Base-by-base conservation (phyloP, 257 asterid genomes). In the Petunia secreta region DNA sequence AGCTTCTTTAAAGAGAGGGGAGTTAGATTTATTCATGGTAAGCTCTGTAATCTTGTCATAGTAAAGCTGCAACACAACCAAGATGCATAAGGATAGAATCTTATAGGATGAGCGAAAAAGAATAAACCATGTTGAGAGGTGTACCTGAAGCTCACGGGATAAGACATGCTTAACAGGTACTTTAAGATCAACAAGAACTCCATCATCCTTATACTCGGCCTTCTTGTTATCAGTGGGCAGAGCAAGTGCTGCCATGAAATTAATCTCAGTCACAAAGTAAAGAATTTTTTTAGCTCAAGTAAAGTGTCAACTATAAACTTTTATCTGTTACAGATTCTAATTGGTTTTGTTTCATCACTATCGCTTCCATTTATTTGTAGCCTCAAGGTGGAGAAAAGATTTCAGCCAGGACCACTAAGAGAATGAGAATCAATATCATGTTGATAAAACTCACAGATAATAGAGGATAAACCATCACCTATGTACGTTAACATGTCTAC, bases 81-180 rank as follows among this genome's bases (percentile, higher is more conserved):
- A 79, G 62, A 67, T 6, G 48, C 63, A 71, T 43, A 79, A n/a
- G 79, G 77, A 52, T 36, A 77, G 40, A 46, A 83, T 79, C 58
- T 79, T 25, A 80, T 82, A 68, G 40, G 25, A 66, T 52, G 43
- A n/a, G 81, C 75, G 81, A 57, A 79, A 75, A 60, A 38, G 80
- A 83, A 59, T 10, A 79, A 86, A 58, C 81, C 76, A 80, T 37
- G 80, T 58, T 59, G 75, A 65, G 5, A 54, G 46, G 55, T 68
- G 80, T 87, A 96, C 99, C 99, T 96, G 99, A 87, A 94, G 97
- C 80, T 96, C 99, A 71, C 98, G 96, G 1, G 99, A 94, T 81
- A 96, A 91, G 9, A 94, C 97, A 79, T 96, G 99, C 89, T 96
- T 96, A 80, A 92, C 91, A 4, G 99, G 98, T 82, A 94, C 89